Conservation (phyloP, 768 basidiomycete genomes). For the Cyclocybe aegerita region DNA sequence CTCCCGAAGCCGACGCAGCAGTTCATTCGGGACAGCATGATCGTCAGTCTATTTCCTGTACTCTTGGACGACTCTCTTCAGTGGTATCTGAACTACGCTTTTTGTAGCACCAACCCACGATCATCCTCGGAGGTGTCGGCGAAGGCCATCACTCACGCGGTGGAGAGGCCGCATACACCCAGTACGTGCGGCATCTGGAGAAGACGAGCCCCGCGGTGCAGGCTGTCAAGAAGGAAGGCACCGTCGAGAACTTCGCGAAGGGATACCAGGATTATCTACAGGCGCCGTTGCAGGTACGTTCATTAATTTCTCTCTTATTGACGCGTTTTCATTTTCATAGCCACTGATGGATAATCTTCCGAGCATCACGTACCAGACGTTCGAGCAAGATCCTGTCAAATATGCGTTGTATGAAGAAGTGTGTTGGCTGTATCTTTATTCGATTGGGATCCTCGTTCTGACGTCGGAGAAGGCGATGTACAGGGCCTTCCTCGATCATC, state of each 20-base stretch:
- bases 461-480: slow-evolving; percentile 63
- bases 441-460: slow-evolving; percentile 2
- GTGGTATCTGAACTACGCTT: no score
- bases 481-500: slow-evolving; percentile 74
- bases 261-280: slow-evolving; percentile 96
- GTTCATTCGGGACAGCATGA: slow-evolving; percentile 89
- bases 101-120: slow-evolving; percentile 75
- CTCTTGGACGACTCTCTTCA: slow-evolving; percentile 4
- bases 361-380: slow-evolving; percentile 94
- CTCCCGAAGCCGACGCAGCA: slow-evolving; percentile 90
- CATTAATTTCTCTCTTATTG: slow-evolving; percentile 1
- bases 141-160: slow-evolving; percentile 71
- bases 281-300: slow-evolving; percentile 82
- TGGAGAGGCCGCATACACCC: slow-evolving; percentile 83
- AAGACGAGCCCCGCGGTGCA: slow-evolving; percentile 69
- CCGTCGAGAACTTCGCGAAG: slow-evolving; percentile 86
- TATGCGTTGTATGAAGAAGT: slow-evolving; percentile 95
- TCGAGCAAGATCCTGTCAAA: slow-evolving; percentile 97
- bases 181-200: slow-evolving; percentile 85
- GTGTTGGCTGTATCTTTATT: neutral
- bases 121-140: slow-evolving; percentile 76
- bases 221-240: slow-evolving; percentile 63
- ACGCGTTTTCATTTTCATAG: slow-evolving; percentile 33
- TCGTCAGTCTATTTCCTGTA: slow-evolving; percentile 44
- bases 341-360: slow-evolving; percentile 98